phyloP scores from a whole-genome alignment of 140 eudicot genomes.

The Erigeron philadelphicus region DNA sequence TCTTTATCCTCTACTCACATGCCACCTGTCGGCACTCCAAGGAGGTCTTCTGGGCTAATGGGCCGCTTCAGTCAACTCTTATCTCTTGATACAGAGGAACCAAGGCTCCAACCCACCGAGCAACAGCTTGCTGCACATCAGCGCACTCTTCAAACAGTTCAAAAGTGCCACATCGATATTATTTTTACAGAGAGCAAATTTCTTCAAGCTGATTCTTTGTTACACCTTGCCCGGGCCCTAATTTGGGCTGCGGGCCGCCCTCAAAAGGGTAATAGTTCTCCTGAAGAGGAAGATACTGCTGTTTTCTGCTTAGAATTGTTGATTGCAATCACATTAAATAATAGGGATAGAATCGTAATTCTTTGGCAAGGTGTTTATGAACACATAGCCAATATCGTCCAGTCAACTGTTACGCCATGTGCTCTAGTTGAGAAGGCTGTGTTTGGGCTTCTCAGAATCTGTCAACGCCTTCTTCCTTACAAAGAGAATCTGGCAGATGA shows the following conservation, averaged over 20 bases:
- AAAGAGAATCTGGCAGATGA: conserved; percentile 92
- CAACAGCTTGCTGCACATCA: conserved; percentile 98
- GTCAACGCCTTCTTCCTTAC: conserved; percentile 87
- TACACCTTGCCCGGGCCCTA: conserved; percentile 85
- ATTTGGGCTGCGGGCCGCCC: conserved; percentile 96
- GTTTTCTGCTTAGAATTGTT: conserved; percentile 87
- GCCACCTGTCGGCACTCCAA: conserved; percentile 72
- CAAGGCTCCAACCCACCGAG: conserved; percentile 84
- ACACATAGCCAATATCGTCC: conserved; percentile 79
- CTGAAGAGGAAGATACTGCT: conserved; percentile 93
- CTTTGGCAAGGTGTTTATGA: conserved; percentile 97
- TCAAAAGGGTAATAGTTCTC: conserved; percentile 68
- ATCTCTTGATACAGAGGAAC: conserved; percentile 88
- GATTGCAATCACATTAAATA: conserved; percentile 81
- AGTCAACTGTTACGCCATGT: conserved; percentile 84
- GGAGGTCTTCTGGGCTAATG: conserved; percentile 88
- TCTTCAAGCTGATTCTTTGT: conserved; percentile 71
- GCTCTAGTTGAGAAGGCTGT: conserved; percentile 95
- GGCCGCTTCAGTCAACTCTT: conserved; percentile 94
- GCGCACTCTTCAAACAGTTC: conserved; percentile 82
- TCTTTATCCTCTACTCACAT: conserved; percentile 61
- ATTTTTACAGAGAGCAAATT: conserved; percentile 91
- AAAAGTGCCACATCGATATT: conserved; percentile 85
- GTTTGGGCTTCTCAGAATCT: conserved; percentile 81
- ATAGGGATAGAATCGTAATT: conserved; percentile 81